phyloP scores from a whole-genome alignment of 23 red algal species.

The Agarophyton chilense region DNA sequence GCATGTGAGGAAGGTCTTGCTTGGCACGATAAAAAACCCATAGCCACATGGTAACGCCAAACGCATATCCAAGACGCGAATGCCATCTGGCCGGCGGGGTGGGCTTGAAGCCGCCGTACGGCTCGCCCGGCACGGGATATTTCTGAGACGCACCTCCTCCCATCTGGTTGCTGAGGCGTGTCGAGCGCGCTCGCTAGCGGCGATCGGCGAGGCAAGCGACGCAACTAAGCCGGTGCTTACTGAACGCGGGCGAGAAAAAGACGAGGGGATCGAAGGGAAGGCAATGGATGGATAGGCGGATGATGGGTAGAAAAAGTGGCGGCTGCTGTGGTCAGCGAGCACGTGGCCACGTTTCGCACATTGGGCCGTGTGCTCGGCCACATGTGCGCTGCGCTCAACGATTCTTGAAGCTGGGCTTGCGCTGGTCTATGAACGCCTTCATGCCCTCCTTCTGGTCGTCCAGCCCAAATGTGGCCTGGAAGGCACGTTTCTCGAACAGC shows the following conservation, averaged over 20 bases:
- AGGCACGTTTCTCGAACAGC: conserved; percentile 80
- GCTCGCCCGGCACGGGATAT: conserved; percentile 48
- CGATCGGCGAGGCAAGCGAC: too few species aligned
- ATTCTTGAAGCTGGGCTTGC: conserved; percentile 60
- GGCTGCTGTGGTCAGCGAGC: too few species aligned
- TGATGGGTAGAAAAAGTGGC: too few species aligned
- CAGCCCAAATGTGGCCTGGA: conserved; percentile 84
- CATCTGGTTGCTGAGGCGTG: not conserved
- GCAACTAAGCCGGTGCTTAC: too few species aligned
- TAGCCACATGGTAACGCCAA: conserved; percentile 81
- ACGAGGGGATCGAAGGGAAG: too few species aligned
- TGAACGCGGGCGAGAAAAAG: too few species aligned
- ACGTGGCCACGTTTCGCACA: too few species aligned
- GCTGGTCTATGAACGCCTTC: conserved; percentile 87
- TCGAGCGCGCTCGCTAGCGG: not conserved
- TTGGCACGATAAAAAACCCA: conserved; percentile 83
- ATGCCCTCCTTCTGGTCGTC: conserved; percentile 98
- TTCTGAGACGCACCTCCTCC: conserved; percentile 34
- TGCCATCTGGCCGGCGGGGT: conserved; percentile 37
- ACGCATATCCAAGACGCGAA: conserved; percentile 53
- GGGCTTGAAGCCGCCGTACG: conserved; percentile 69
- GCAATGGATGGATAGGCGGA: too few species aligned
- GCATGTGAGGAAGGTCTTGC: conserved; percentile 84
- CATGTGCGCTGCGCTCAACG: too few species aligned
- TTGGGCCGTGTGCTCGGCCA: too few species aligned